Base-by-base conservation (phyloP, 1,284 basidiomycete genomes). In the Sporisorium scitamineum region DNA sequence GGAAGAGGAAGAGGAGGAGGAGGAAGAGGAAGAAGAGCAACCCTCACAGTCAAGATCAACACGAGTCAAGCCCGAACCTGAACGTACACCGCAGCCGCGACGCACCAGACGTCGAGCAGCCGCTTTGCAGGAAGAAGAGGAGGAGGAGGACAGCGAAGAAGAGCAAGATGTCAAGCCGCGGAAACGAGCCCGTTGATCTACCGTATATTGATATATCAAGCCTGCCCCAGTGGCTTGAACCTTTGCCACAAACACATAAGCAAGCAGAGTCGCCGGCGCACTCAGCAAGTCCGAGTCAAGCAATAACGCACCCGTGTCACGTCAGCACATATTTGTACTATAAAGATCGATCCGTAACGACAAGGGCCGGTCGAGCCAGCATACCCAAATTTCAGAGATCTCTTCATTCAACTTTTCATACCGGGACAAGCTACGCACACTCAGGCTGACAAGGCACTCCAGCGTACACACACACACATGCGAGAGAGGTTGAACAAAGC, bases 1-100 rank as follows among this genome's bases (percentile, higher is more conserved):
- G 14, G 47, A 37, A 22, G 18, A 20, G 14, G 22, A 44, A 18
- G 24, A 5, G 29, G 7, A 48, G 27, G 54, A 56, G 11, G 54
- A 47, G 5, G 54, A 61, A 22, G 53, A 50, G 29, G 18, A 54
- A 13, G 39, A 47, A 14, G 37, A 53, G n/a, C 44, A 45, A 13
- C 50, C 45, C 16, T 26, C 57, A 27, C 53, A 31, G 32, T 18
- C 37, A 16, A 26, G 54, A 27, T 22, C 37, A 16, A 18, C n/a
- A 26, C 32, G 47, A 7, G 60, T 62, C 63, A 72, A 67, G 29
- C 52, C 64, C 14, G 57, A 72, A 20, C 64, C 70, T 0, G 20
- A 56, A 6, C 54, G 29, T 9, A 51, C 58, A 27, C 52, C 44
- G 13, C 37, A 22, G 22, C 32, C 31, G 39, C 56, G 24, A 13